Conservation (phyloP, 208 protist genomes). For the Novymonas esmeraldas region DNA sequence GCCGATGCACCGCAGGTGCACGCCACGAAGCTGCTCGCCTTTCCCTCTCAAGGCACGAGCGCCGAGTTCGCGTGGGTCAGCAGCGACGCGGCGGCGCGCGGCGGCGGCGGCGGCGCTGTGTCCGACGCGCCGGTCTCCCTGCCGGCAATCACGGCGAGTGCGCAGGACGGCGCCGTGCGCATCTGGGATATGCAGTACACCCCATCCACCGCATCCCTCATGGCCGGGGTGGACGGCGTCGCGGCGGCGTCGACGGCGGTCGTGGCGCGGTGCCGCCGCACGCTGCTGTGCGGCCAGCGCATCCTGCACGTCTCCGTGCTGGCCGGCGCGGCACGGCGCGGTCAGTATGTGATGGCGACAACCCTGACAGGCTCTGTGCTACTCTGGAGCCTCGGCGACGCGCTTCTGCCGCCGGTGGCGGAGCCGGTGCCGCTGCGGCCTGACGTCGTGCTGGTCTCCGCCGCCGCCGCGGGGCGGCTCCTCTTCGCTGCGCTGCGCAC, state of each 20-base stretch:
- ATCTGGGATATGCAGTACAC: conserved; percentile 69
- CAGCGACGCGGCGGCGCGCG: conserved; percentile 1
- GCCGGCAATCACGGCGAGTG: conserved; percentile 65
- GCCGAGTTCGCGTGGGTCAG: conserved; percentile 75
- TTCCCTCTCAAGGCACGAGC: conserved; percentile 71
- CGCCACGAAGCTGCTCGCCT: conserved; percentile 53
- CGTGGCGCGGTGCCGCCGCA: conserved; percentile 62
- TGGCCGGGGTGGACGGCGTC: background rate
- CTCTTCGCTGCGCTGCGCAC: conserved; percentile 45
- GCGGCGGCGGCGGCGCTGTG: background rate
- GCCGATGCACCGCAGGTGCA: conserved; percentile 25
- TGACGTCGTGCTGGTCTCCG: conserved; percentile 52
- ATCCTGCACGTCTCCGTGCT: conserved; percentile 68
- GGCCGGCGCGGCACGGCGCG: conserved; percentile 9
- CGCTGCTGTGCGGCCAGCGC: conserved; percentile 80
- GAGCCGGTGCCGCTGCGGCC: conserved; percentile 66
- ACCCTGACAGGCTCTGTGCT: conserved; percentile 31
- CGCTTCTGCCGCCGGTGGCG: conserved; percentile 43
- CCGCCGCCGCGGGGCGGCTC: conserved; percentile 31
- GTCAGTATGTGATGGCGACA: conserved; percentile 27
- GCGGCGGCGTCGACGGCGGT: conserved; percentile 5
- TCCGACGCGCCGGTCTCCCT: conserved; percentile 2
- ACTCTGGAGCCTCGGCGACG: conserved; percentile 56
- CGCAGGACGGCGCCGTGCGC: conserved; percentile 70
- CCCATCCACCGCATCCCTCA: background rate